Evolutionary conservation across 2,329 filamentous ascomycete species (phyloP).

Genomic region (Fusarium lyarnte): DNA sequence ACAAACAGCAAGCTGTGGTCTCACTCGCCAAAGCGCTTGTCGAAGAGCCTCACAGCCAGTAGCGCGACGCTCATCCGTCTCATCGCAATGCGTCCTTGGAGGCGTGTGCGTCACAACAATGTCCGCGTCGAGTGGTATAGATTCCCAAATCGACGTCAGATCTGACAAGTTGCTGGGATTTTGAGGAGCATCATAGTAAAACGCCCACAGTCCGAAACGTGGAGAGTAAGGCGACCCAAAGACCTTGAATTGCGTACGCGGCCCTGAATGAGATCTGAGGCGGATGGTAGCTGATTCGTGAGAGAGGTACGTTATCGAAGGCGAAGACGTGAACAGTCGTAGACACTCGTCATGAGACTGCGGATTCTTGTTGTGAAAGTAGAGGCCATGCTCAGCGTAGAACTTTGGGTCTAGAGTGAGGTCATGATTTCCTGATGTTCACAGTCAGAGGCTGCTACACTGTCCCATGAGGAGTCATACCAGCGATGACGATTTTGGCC

Average conservation of each 20-base stretch:
- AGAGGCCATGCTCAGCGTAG: constrained; percentile 61
- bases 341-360: constrained; percentile 65
- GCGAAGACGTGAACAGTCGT: constrained; percentile 61
- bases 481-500: constrained; percentile 75
- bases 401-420: constrained; percentile 74
- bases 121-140: constrained; percentile 69
- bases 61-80: constrained; percentile 49
- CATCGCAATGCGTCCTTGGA: constrained; percentile 68
- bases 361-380: constrained; percentile 65
- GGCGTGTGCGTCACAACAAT: constrained; percentile 78
- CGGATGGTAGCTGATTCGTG: constrained; percentile 65
- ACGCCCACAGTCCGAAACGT: constrained; percentile 69
- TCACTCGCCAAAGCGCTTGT: constrained; percentile 65
- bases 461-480: constrained; percentile 51
- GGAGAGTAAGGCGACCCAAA: constrained; percentile 78
- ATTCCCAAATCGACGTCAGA: constrained; percentile 64
- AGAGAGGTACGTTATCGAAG: constrained; percentile 70
- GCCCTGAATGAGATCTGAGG: constrained; percentile 63
- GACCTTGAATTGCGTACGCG: constrained; percentile 68
- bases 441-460: constrained; percentile 9
- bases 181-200: constrained; percentile 63
- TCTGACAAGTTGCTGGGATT: constrained; percentile 25
- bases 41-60: constrained; percentile 70
- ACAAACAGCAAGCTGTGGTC: constrained; percentile 73
- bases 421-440: constrained; percentile 75